Conservation (phyloP, 2,329 filamentous ascomycete genomes). For the Didymella exigua region DNA sequence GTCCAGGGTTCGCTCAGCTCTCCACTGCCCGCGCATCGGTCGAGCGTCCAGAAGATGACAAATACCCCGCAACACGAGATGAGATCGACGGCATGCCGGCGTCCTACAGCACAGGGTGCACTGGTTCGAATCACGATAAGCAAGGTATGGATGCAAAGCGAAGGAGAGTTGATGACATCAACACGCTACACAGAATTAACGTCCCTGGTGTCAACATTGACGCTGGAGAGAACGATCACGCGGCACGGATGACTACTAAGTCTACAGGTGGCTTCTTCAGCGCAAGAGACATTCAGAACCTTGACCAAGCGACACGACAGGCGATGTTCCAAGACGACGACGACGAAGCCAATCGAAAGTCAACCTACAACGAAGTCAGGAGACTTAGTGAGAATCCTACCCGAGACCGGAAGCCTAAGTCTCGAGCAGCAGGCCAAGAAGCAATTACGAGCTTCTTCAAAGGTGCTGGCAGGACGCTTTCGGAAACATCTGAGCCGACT, state of each 20-base stretch:
- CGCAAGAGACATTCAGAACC: slow-evolving; percentile 46
- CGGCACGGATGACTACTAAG: slow-evolving; percentile 25
- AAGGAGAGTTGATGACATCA: slow-evolving; percentile 30
- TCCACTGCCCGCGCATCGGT: slow-evolving; percentile 29
- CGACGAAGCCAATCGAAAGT: slow-evolving; percentile 27
- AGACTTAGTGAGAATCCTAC: slow-evolving; percentile 25
- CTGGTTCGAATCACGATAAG: slow-evolving; percentile 13
- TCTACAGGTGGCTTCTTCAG: slow-evolving; percentile 46
- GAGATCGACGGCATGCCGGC: slow-evolving; percentile 41
- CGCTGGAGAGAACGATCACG: not conserved
- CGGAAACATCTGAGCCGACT: slow-evolving; percentile 14
- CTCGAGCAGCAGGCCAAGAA: slow-evolving; percentile 55
- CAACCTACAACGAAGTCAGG: slow-evolving; percentile 36
- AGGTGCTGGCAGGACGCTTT: slow-evolving; percentile 30
- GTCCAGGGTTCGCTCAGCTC: slow-evolving; percentile 57
- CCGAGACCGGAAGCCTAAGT: slow-evolving; percentile 36
- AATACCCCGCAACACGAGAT: slow-evolving; percentile 43
- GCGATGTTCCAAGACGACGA: slow-evolving; percentile 22
- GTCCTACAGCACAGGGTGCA: slow-evolving; percentile 25
- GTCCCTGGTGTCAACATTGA: not conserved
- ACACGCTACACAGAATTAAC: not conserved
- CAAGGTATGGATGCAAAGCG: slow-evolving; percentile 27
- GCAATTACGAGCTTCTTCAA: slow-evolving; percentile 61
- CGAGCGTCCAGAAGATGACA: slow-evolving; percentile 44
- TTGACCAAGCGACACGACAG: slow-evolving; percentile 47